Evolutionary conservation across 1,284 basidiomycete species (phyloP), one percentile per base, ranked within the genome.

Genomic region (Trametes sp.): DNA sequence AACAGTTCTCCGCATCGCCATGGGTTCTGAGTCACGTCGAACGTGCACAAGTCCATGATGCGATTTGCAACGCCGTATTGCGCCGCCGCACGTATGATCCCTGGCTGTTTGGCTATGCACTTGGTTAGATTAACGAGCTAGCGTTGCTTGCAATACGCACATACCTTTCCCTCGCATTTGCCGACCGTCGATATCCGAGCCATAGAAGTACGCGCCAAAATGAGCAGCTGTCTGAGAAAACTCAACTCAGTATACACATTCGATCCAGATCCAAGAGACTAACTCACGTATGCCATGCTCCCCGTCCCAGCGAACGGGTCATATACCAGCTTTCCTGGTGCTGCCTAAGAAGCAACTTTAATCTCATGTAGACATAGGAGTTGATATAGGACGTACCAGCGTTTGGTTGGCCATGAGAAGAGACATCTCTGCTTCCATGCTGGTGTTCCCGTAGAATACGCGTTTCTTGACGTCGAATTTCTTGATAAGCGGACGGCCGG

Each of bases 271-370:
- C n/a, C 14, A 41, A 19, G 13, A 7, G 48, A 28, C 35, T 28
- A 76, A 41, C 84, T 64, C 63, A 93, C 90, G 76, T 98, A 96
- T 31, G 96, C 88, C 89, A 98, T 94, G 67, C 96, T 98, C 7
- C 98, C 98, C 0, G 98, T 99, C 1, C 98, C 98, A 52, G 93
- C 88, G 75, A 99, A 99, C 0, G 98, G 98, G 74, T 99, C 98
- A 71, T 98, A 98, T 21, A 98, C 83, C 33, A 98, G 76, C 76
- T 94, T 97, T 41, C 95, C 95, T 2, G 94, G 89, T 3, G 89
- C 84, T 0, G 96, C 91, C 93, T 96, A 38, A 5, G 4, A 2
- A 3, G 23, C 24, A 1, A 16, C 10, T 55, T 21, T 23, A 51
- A 4, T 23, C 6, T 10, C 49, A 7, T 13, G 31, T 23, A 9